Conservation (phyloP, 345 rosid genomes). For the Rhodamnia rubescens region DNA sequence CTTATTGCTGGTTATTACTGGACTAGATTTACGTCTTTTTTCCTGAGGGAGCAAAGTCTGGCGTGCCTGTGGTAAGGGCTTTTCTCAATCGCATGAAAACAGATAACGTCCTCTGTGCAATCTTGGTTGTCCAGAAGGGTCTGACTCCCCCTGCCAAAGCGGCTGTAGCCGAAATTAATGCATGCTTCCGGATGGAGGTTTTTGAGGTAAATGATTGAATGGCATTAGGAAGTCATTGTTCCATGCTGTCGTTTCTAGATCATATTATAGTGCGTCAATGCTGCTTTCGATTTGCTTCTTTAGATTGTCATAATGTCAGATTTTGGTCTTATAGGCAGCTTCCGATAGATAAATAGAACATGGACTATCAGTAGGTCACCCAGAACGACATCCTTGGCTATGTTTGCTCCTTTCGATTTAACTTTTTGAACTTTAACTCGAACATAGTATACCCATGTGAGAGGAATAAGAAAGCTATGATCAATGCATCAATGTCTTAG, state of each 20-base stretch:
- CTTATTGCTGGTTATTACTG: neutral
- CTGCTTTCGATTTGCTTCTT: neutral
- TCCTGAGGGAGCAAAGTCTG: constrained; percentile 37
- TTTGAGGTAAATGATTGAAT: constrained; percentile 22
- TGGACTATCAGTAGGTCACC: neutral
- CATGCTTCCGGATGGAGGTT: constrained; percentile 30
- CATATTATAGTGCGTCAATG: neutral
- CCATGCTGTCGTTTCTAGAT: neutral
- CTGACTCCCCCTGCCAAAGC: constrained; percentile 28
- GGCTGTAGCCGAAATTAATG: constrained; percentile 20
- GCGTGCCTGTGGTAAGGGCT: constrained; percentile 26
- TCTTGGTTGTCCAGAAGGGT: constrained; percentile 31
- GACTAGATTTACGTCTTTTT: constrained; percentile 45
- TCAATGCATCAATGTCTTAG: neutral
- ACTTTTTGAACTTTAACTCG: neutral
- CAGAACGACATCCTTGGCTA: neutral
- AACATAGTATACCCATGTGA: neutral
- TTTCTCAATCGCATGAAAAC: constrained; percentile 28
- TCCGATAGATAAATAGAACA: neutral
- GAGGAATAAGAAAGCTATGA: neutral
- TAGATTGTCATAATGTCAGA: neutral
- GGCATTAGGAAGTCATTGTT: neutral
- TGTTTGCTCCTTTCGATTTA: neutral
- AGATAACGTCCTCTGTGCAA: constrained; percentile 25
- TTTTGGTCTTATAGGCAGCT: neutral